Percentiles rank a stretch among this genome's conserved stretches.
Conservation (phyloP, 2,329 filamentous ascomycete species). For the Drechslerella dactyloides region DNA sequence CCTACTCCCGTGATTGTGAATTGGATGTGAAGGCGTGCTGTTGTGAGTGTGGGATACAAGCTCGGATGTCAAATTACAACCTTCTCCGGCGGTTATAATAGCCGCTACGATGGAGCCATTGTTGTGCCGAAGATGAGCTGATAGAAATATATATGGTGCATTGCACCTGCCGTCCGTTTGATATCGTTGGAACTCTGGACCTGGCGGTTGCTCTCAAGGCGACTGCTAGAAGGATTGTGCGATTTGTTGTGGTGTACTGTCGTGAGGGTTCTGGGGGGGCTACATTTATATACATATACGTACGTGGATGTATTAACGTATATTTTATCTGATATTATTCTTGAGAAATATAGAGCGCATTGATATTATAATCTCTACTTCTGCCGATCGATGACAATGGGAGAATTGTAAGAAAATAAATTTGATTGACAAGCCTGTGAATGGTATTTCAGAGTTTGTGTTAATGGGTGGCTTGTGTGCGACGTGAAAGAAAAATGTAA, state of each 20-base stretch:
- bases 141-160: constrained; percentile 64
- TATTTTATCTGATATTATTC: no score
- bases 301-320: no score
- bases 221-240: constrained; percentile 28
- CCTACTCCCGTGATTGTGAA: no score
- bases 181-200: constrained; percentile 23
- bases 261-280: constrained; percentile 29
- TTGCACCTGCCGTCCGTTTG: constrained; percentile 18
- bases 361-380: no score
- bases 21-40: no score
- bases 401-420: no score
- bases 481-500: no score
- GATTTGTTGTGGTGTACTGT: constrained; percentile 18
- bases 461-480: no score
- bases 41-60: constrained; percentile 60
- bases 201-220: constrained; percentile 11
- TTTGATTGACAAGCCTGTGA: no score
- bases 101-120: constrained; percentile 69
- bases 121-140: constrained; percentile 99
- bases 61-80: constrained; percentile 99
- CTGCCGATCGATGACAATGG: no score
- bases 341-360: no score
- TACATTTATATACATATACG: constrained; percentile 23
- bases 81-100: constrained; percentile 13
- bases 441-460: no score